phyloP scores from a whole-genome alignment of 1,139 yeast species.

The Pichia sp. region DNA sequence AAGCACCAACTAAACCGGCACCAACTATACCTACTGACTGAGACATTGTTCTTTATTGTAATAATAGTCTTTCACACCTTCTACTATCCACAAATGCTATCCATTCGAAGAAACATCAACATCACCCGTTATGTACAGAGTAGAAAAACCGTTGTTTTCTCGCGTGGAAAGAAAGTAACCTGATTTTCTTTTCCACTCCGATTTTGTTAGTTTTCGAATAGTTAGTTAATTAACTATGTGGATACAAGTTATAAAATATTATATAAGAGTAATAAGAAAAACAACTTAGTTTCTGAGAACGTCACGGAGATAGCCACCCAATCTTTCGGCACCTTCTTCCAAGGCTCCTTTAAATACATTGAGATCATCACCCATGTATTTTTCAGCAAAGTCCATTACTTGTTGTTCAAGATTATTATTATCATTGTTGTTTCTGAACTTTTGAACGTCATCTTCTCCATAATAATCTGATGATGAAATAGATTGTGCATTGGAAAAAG shows the following conservation, averaged over 20 bases:
- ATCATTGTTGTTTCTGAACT: conserved; percentile 27
- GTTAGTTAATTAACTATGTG: too few relatives aligned
- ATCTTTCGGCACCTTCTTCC: conserved; percentile 87
- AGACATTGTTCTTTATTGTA: conserved; percentile 12
- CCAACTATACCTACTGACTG: conserved; percentile 53
- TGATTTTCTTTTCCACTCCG: too few relatives aligned
- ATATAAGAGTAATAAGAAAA: background rate
- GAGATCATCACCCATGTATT: conserved; percentile 81
- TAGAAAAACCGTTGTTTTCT: too few relatives aligned
- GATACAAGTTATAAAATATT: background rate
- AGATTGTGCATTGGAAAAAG: conserved; percentile 79
- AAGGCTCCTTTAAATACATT: conserved; percentile 86
- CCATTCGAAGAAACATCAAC: too few relatives aligned
- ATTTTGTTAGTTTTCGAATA: too few relatives aligned
- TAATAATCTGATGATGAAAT: conserved; percentile 91
- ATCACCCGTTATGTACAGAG: too few relatives aligned
- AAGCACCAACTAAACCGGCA: conserved; percentile 86
- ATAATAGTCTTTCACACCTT: too few relatives aligned
- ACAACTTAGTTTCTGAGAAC: conserved; percentile 40
- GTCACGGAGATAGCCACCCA: conserved; percentile 80
- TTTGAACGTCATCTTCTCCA: conserved; percentile 58
- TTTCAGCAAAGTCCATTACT: conserved; percentile 56
- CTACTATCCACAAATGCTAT: too few relatives aligned
- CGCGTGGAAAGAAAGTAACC: too few relatives aligned
- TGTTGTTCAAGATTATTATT: conserved; percentile 43